Evolutionary conservation across 805 yeast genomes (phyloP).

Genomic region (Starmerella asiatica): DNA sequence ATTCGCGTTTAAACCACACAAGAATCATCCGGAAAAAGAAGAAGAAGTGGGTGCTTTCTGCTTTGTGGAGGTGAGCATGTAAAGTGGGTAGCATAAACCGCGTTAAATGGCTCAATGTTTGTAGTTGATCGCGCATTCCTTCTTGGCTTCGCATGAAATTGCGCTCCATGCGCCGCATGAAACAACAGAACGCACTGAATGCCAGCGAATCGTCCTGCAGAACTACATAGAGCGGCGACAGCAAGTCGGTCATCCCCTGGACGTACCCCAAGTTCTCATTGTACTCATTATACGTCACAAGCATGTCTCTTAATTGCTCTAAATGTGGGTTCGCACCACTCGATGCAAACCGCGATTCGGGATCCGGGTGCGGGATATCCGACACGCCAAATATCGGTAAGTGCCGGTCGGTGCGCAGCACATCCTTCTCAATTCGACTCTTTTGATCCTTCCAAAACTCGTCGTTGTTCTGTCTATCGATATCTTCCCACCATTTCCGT

Average conservation of each 20-base stretch:
- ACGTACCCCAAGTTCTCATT: conserved; percentile 83
- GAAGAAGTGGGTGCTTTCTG: conserved; percentile 81
- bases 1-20: conserved; percentile 92
- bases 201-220: conserved; percentile 58
- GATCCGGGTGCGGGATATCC: conserved; percentile 31
- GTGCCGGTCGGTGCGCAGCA: conserved; percentile 78
- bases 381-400: conserved; percentile 48
- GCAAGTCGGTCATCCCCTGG: conserved; percentile 93
- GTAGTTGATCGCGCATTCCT: conserved; percentile 85
- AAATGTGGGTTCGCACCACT: conserved; percentile 69
- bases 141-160: conserved; percentile 83
- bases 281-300: conserved; percentile 74
- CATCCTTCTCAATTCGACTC: conserved; percentile 82
- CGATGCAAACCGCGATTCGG: conserved; percentile 41
- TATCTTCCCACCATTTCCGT: conserved; percentile 58
- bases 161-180: conserved; percentile 91
- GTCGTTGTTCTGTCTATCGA: conserved; percentile 39
- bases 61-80: conserved; percentile 67
- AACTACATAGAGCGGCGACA: conserved; percentile 65
- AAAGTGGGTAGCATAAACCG: conserved; percentile 80
- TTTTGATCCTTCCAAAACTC: conserved; percentile 83
- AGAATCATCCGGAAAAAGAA: conserved; percentile 90
- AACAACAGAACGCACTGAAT: conserved; percentile 77
- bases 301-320: conserved; percentile 54
- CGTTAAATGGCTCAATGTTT: conserved; percentile 67